Conservation (phyloP, 2,329 filamentous ascomycete genomes). For the Nigrospora sphaerica region DNA sequence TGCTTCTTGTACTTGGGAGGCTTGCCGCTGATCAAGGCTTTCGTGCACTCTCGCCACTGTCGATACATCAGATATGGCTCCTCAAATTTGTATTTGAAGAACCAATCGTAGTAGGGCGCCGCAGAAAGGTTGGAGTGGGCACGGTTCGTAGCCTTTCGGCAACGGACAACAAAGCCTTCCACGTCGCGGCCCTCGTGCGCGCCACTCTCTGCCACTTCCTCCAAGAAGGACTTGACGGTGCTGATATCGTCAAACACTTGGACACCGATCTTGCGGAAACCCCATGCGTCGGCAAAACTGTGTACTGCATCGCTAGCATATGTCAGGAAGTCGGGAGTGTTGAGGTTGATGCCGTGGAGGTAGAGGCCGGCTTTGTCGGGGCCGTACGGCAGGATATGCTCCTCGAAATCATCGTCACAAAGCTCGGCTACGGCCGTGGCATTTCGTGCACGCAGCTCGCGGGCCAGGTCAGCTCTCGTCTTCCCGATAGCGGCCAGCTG, state of each 20-base stretch:
- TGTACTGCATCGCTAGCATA: constrained; percentile 80
- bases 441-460: constrained; percentile 70
- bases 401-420: constrained; percentile 93
- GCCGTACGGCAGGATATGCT: constrained; percentile 88
- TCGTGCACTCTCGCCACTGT: constrained; percentile 97
- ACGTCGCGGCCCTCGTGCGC: constrained; percentile 87
- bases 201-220: constrained; percentile 79
- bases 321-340: constrained; percentile 85
- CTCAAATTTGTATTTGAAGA: constrained; percentile 99
- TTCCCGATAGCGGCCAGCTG: constrained; percentile 75
- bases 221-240: constrained; percentile 72
- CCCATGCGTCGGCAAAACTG: constrained; percentile 84
- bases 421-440: constrained; percentile 93
- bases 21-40: constrained; percentile 71
- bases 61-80: constrained; percentile 98
- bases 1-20: constrained; percentile 80
- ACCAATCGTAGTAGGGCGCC: constrained; percentile 78
- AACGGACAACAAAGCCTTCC: constrained; percentile 94
- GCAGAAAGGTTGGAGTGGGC: constrained; percentile 31
- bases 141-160: constrained; percentile 48
- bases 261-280: constrained; percentile 82
- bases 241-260: constrained; percentile 68
- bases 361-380: constrained; percentile 83
- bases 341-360: constrained; percentile 92
- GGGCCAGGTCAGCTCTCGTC: constrained; percentile 70